Percentiles rank a stretch among this genome's conserved stretches.
Conservation (phyloP, 78 protist genomes). For the Blattamonas nauphoetae region DNA sequence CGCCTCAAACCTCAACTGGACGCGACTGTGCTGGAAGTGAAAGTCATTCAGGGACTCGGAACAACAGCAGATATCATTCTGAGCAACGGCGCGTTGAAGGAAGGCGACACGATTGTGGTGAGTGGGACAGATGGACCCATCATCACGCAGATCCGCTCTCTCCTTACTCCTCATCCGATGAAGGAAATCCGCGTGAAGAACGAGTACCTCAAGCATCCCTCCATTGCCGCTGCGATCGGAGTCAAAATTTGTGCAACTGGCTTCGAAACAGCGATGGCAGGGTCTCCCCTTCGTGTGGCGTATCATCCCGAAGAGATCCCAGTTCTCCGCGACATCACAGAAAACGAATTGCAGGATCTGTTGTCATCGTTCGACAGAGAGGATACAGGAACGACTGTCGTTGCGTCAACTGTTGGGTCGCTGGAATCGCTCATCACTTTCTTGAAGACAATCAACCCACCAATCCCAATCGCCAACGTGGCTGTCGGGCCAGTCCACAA, state of each 20-base stretch:
- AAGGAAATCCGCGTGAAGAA: constrained; percentile 88
- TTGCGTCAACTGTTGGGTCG: constrained; percentile 96
- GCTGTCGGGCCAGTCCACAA: constrained; percentile 90
- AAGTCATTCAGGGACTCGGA: constrained; percentile 88
- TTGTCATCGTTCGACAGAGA: constrained; percentile 2
- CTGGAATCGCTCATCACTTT: constrained; percentile 75
- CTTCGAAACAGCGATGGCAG: constrained; percentile 88
- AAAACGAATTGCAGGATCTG: constrained; percentile 30
- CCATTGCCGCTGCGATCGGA: constrained; percentile 84
- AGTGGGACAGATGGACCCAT: constrained; percentile 92
- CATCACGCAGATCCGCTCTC: constrained; percentile 76
- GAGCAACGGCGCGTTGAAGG: constrained; percentile 79
- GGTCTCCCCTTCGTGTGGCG: constrained; percentile 65
- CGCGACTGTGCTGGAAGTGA: constrained; percentile 52
- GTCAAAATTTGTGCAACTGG: constrained; percentile 80
- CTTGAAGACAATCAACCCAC: constrained; percentile 38
- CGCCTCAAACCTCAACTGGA: background rate
- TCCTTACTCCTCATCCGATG: constrained; percentile 94
- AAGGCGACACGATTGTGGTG: constrained; percentile 89
- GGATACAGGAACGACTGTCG: constrained; percentile 67
- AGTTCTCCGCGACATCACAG: constrained; percentile 56
- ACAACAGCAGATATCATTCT: constrained; percentile 87
- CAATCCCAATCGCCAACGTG: constrained; percentile 77
- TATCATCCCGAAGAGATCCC: constrained; percentile 67
- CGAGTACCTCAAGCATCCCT: constrained; percentile 67